Percentiles rank a stretch among this genome's conserved stretches.
Evolutionary conservation across 257 asterid genomes (phyloP).

Genomic region (Cordia subcordata): DNA sequence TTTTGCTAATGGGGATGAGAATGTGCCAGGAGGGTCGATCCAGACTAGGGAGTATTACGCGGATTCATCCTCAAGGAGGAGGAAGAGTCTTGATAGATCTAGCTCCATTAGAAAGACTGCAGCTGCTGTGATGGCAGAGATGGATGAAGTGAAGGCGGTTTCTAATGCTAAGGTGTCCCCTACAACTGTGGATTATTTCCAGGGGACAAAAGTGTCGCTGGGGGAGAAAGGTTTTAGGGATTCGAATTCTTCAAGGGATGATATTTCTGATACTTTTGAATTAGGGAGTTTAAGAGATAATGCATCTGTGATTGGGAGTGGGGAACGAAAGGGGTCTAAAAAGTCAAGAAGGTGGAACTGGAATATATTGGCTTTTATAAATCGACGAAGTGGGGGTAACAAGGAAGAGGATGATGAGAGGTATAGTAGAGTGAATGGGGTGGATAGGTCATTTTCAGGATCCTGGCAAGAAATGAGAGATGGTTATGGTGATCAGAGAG

Average conservation of each 20-base stretch:
- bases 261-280: conserved; percentile 64
- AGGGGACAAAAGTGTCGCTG: conserved; percentile 42
- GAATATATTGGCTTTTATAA: conserved; percentile 67
- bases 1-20: conserved; percentile 22
- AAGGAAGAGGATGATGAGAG: conserved; percentile 61
- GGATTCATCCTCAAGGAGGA: conserved; percentile 60
- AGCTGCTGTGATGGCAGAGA: conserved; percentile 66
- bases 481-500: conserved; percentile 28
- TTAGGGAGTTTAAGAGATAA: conserved; percentile 55
- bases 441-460: conserved; percentile 59
- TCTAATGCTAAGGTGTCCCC: conserved; percentile 51
- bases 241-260: conserved; percentile 57
- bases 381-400: conserved; percentile 42
- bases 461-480: conserved; percentile 69
- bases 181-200: conserved; percentile 32
- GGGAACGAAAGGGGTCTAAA: conserved; percentile 54
- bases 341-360: conserved; percentile 69
- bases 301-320: conserved; percentile 28
- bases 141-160: conserved; percentile 44
- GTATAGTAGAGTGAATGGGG: conserved; percentile 56
- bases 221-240: conserved; percentile 43
- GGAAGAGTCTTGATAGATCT: conserved; percentile 78
- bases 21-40: conserved; percentile 51
- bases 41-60: conserved; percentile 64
- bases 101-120: conserved; percentile 60